Conservation (phyloP, 768 basidiomycete genomes). For the Lentinula boryana region DNA sequence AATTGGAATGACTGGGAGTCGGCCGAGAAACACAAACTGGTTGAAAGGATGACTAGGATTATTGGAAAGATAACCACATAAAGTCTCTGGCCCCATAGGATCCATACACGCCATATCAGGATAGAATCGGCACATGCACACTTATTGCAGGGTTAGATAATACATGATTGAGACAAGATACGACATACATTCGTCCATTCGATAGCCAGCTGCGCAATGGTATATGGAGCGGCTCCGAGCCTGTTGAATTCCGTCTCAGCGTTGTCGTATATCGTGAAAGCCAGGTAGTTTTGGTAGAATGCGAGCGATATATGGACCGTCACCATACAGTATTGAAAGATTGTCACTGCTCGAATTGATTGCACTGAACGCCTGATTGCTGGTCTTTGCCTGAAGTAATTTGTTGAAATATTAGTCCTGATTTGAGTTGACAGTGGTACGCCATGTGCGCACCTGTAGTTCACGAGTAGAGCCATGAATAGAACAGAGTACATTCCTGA, state of each 20-base stretch:
- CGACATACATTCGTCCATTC: not conserved
- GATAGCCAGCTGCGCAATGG: not conserved
- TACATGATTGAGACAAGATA: not conserved
- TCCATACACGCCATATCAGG: slow-evolving; percentile 1
- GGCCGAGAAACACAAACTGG: not conserved
- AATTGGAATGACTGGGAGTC: not conserved
- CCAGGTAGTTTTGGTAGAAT: slow-evolving; percentile 3
- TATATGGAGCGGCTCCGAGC: not conserved
- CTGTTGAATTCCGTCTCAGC: slow-evolving; percentile 3
- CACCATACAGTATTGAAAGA: slow-evolving; percentile 1
- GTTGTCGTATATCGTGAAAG: slow-evolving; percentile 1
- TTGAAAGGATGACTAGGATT: slow-evolving; percentile 1
- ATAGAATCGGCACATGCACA: slow-evolving; percentile 3
- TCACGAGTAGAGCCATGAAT: not conserved
- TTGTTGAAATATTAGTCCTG: no score
- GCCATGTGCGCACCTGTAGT: not conserved
- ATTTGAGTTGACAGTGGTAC: not conserved
- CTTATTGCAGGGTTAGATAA: not conserved
- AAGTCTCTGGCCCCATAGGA: not conserved
- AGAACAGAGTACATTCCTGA: not conserved
- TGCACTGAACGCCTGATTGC: not conserved
- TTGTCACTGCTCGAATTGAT: not conserved
- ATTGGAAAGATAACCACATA: not conserved
- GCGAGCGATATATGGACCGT: slow-evolving; percentile 3
- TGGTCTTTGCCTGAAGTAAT: not conserved